Conservation (phyloP, 2,329 filamentous ascomycete genomes). For the Fusarium pseudoanthophilum region DNA sequence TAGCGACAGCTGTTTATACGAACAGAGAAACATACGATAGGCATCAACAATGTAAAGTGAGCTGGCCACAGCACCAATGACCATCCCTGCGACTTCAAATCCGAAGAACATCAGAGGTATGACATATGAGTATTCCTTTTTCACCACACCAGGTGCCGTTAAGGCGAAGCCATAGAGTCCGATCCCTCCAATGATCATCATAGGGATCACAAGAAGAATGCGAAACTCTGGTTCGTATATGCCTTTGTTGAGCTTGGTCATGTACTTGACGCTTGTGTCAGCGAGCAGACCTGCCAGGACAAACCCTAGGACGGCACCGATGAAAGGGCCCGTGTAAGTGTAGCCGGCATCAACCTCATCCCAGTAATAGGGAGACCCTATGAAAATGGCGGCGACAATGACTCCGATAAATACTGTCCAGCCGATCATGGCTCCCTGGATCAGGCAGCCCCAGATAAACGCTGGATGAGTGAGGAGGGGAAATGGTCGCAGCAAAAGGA, state of each 20-base stretch:
- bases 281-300: conserved; percentile 77
- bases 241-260: conserved; percentile 81
- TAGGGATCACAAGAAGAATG: conserved; percentile 83
- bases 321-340: conserved; percentile 84
- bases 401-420: conserved; percentile 96
- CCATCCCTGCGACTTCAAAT: conserved; percentile 88
- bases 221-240: conserved; percentile 94
- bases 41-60: conserved; percentile 93
- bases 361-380: conserved; percentile 85
- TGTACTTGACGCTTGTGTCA: conserved; percentile 75
- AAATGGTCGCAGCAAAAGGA: conserved; percentile 76
- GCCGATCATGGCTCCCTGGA: conserved; percentile 90
- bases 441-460: conserved; percentile 81
- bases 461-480: conserved; percentile 86
- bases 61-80: conserved; percentile 86
- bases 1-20: neutral
- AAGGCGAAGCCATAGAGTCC: conserved; percentile 88
- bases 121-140: conserved; percentile 72
- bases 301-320: conserved; percentile 85
- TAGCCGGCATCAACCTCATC: conserved; percentile 85
- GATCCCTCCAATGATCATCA: conserved; percentile 79
- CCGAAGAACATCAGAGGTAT: conserved; percentile 85
- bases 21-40: conserved; percentile 70
- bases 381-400: conserved; percentile 82
- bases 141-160: conserved; percentile 69